Evolutionary conservation across 441 rosid genomes (phyloP).

Genomic region (Euphorbia schlechtendalii): DNA sequence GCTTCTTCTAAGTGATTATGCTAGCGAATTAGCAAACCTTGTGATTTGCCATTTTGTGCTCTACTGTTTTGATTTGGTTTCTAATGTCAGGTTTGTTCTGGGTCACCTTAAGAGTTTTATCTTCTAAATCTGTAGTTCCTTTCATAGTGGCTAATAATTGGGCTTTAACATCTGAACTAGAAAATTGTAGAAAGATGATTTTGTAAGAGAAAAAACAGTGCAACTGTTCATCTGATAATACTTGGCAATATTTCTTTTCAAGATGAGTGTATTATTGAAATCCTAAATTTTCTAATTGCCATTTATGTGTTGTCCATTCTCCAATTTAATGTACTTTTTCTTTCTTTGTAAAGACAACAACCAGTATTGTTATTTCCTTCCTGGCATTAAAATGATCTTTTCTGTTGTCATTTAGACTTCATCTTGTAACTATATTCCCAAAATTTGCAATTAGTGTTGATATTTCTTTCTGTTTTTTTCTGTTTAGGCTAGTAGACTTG

Average conservation of each 20-base stretch:
- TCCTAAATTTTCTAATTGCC: too few species aligned
- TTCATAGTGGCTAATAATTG: background rate
- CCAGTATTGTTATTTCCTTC: background rate
- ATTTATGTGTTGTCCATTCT: conserved; percentile 3
- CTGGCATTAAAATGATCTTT: background rate
- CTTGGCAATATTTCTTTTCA: background rate
- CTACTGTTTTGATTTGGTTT: background rate
- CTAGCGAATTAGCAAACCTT: background rate
- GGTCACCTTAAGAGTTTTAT: background rate
- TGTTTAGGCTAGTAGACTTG: conserved; percentile 79
- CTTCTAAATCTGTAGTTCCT: background rate
- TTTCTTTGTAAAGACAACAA: background rate
- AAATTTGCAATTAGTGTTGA: conserved; percentile 3
- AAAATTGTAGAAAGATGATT: background rate
- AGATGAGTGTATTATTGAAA: background rate
- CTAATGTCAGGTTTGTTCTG: background rate
- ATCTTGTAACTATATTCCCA: background rate
- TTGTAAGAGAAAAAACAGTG: background rate
- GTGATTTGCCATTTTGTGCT: background rate
- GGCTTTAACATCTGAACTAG: background rate
- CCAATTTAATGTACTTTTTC: conserved; percentile 5
- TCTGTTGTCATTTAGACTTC: background rate
- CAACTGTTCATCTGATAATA: background rate
- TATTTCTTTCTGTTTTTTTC: conserved; percentile 4
- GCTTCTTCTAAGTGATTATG: background rate